Evolutionary conservation across 495 filamentous ascomycete genomes (phyloP).

Genomic region (Sordaria brevicollis): DNA sequence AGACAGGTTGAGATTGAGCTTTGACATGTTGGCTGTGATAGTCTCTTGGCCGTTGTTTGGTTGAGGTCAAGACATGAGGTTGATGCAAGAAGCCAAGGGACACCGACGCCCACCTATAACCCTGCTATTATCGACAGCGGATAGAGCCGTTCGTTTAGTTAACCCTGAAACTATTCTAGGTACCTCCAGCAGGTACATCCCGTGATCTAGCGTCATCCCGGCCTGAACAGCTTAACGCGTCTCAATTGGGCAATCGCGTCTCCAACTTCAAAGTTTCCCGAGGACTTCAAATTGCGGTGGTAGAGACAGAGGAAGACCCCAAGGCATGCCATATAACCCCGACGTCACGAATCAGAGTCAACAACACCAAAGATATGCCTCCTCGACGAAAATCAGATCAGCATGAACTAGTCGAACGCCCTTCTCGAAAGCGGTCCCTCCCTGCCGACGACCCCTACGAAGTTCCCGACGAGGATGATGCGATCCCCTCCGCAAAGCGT

Average conservation of each 20-base stretch:
- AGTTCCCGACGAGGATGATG: constrained; percentile 17
- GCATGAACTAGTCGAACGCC: constrained; percentile 1
- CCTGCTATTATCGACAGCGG: neutral
- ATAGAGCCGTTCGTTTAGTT: neutral
- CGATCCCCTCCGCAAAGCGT: constrained; percentile 7
- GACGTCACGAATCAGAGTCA: neutral
- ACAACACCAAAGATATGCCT: neutral
- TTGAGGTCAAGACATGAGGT: neutral
- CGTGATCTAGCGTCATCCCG: neutral
- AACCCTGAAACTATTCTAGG: neutral
- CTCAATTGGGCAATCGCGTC: neutral
- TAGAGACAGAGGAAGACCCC: neutral
- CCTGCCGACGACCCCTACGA: constrained; percentile 17
- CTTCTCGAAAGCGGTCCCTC: constrained; percentile 9
- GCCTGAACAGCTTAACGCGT: neutral
- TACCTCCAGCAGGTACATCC: neutral
- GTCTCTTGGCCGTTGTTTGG: neutral
- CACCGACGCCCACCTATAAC: neutral
- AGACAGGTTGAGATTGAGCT: constrained; percentile 49
- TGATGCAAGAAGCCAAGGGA: neutral
- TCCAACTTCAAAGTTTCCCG: neutral
- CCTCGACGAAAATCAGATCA: constrained; percentile 9
- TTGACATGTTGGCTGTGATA: neutral
- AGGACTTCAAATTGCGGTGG: neutral
- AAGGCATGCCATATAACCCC: neutral